Base-by-base conservation (phyloP, 345 rosid genomes). In the Firmiana major region DNA sequence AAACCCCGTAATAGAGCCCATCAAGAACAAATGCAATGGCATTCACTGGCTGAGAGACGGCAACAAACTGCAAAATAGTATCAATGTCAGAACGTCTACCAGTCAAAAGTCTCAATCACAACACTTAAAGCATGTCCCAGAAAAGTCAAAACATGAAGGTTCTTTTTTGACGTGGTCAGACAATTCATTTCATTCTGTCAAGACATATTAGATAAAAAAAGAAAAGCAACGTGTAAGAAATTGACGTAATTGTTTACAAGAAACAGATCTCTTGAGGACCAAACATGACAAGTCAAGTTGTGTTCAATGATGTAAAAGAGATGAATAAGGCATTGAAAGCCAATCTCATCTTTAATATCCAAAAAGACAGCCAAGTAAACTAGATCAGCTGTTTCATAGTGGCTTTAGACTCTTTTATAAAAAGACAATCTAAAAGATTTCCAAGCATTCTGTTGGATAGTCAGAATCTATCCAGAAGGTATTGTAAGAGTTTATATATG, bases 1-100 rank as follows among this genome's bases (percentile, higher is more conserved):
- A 93, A 82, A 89, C 99, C 49, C 97, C 99, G 43, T 93, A 93
- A 59, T 93, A 96, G 4, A 96, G 94, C 48, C 99, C 99, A 76
- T 96, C 99, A 21, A 92, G 74, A 73, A 96, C 93, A 60, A 96
- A 96, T 15, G 99, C 99, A 22, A 92, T 68, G 51, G 98, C 97
- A 81, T 96, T 96, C 78, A 96, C 83, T 34, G 99, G 98, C 79
- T 92, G 99, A 63, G 99, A 87, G 79, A 93, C 92, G 71, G 98
- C 98, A 77, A 96, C 97, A 83, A 96, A 96, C 99, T 96, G 86
- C 82, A 82, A 79, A 43, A 22, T 34, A 73, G 51, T 3, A 17
- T 38, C 24, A 65, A 28, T 48, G 42, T 55, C 46, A 67, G 43
- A 45, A n/a, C 67, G 67, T 51, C 65, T 28, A 17, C 36, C 75